Evolutionary conservation across 139 green algal genomes (phyloP), one percentile per base, ranked within the genome.

Genomic region (Microglena sp.): DNA sequence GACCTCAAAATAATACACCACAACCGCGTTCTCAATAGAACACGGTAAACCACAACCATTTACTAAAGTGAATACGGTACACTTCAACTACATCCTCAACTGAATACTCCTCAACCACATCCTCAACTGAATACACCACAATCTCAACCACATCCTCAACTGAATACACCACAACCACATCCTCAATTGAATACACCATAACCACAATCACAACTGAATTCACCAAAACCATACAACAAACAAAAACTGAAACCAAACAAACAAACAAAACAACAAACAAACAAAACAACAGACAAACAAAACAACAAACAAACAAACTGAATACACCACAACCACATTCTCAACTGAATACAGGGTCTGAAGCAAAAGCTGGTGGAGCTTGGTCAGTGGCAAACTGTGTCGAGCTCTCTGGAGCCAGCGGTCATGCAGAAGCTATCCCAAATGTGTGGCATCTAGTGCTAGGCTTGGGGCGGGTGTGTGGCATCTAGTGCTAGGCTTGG

Each of bases 341-440:
- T 50, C 11, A 50, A n/a, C 40, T 60, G n/a, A 33, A 11, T 64
- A 31, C 56, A 64, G 56, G 56, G 56, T 21, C 36, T 62, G 5
- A 69, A 69, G 50, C 63, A 69, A n/a, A 24, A 22, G 33, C 32
- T 69, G 22, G 32, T 18, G 29, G 33, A 26, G 28, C 22, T 18
- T 7, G 63, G 63, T 4, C 3, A 24, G 1, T 69, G 63, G 63
- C 28, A 53, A 6, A 31, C 27, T 21, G 27, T 29, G n/a, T 24
- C 30, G n/a, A 31, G 46, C 1, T 60, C 50, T 29, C 45, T 62
- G 50, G 63, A 69, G 6, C 6, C 46, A 28, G 44, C 45, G 2
- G 29, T 69, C 22, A 2, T 18, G 2, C 24, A 40, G 6, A 69
- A 69, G 46, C 50, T 60, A 5, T 28, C 5, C 24, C 8, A 6